Conservation (phyloP, 2,329 filamentous ascomycete genomes). For the Venturia effusa region DNA sequence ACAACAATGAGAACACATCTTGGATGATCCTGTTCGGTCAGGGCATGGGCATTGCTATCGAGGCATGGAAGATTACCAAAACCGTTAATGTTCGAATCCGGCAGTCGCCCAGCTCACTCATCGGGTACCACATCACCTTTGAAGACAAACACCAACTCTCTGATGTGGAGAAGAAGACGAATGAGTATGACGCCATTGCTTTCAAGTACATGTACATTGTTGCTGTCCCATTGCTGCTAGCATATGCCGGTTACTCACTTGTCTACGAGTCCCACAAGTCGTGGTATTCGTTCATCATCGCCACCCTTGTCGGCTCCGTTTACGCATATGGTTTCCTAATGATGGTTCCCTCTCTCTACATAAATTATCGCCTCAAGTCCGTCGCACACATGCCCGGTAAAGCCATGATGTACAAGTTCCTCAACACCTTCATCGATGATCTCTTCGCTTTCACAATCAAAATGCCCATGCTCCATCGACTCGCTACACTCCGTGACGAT, state of each 20-base stretch:
- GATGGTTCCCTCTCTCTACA: constrained; percentile 97
- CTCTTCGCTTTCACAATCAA: constrained; percentile 98
- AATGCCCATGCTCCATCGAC: constrained; percentile 88
- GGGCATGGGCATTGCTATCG: constrained; percentile 67
- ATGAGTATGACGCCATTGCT: constrained; percentile 95
- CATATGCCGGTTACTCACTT: constrained; percentile 84
- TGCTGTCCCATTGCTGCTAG: constrained; percentile 77
- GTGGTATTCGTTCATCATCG: constrained; percentile 94
- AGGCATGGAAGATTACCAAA: constrained; percentile 94
- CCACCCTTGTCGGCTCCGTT: constrained; percentile 87
- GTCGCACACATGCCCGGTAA: constrained; percentile 95
- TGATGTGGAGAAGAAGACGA: constrained; percentile 93
- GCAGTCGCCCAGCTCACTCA: constrained; percentile 52
- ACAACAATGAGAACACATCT: constrained; percentile 94
- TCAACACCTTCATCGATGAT: constrained; percentile 98
- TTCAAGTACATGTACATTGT: constrained; percentile 95
- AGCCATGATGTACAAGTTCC: constrained; percentile 96
- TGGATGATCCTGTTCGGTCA: constrained; percentile 98
- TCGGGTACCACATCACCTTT: constrained; percentile 74
- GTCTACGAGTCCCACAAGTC: constrained; percentile 93
- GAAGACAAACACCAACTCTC: constrained; percentile 96
- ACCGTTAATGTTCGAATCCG: constrained; percentile 80
- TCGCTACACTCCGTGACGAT: constrained; percentile 88
- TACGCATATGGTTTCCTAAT: constrained; percentile 98
- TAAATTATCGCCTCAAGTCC: constrained; percentile 89